Percentiles rank a stretch among this genome's conserved stretches.
Conservation (phyloP, 768 basidiomycete genomes). For the Leucosporidium yakuticum region DNA sequence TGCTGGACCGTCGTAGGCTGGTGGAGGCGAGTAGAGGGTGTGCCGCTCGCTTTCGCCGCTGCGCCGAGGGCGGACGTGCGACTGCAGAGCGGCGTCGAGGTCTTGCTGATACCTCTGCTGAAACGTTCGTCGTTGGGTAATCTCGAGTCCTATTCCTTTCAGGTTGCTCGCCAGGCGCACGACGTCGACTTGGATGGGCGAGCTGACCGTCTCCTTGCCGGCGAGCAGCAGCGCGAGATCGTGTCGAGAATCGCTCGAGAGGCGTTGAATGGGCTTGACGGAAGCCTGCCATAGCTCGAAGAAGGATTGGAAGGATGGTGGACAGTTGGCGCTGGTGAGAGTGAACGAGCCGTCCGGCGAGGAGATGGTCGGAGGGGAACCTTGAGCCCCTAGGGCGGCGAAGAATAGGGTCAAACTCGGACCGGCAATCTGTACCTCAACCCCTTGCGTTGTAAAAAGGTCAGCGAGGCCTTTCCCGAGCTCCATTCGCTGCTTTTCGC, state of each 20-base stretch:
- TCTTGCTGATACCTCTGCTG: conserved; percentile 70
- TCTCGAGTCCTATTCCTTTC: conserved; percentile 79
- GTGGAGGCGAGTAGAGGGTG: conserved; percentile 66
- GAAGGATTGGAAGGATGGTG: conserved; percentile 60
- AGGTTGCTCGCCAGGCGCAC: conserved; percentile 69
- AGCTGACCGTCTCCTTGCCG: conserved; percentile 46
- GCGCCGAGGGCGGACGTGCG: conserved; percentile 46
- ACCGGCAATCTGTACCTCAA: conserved; percentile 46
- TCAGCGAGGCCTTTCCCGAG: no score
- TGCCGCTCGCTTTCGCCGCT: conserved; percentile 36
- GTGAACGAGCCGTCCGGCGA: conserved; percentile 56
- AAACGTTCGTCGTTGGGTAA: conserved; percentile 74
- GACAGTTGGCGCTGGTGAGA: conserved; percentile 64
- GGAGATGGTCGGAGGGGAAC: conserved; percentile 71
- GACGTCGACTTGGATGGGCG: conserved; percentile 48
- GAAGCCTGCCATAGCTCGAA: conserved; percentile 65
- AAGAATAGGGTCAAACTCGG: conserved; percentile 80
- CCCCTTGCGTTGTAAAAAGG: background rate
- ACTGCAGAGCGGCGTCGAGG: conserved; percentile 71
- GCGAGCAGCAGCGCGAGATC: conserved; percentile 79
- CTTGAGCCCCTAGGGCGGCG: conserved; percentile 68
- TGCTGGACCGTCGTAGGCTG: conserved; percentile 50
- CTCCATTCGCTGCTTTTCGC: no score
- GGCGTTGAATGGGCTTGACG: conserved; percentile 60
- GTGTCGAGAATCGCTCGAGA: conserved; percentile 62